phyloP scores from a whole-genome alignment of 2,329 filamentous ascomycete genomes.

The Venturia oleaginea region DNA sequence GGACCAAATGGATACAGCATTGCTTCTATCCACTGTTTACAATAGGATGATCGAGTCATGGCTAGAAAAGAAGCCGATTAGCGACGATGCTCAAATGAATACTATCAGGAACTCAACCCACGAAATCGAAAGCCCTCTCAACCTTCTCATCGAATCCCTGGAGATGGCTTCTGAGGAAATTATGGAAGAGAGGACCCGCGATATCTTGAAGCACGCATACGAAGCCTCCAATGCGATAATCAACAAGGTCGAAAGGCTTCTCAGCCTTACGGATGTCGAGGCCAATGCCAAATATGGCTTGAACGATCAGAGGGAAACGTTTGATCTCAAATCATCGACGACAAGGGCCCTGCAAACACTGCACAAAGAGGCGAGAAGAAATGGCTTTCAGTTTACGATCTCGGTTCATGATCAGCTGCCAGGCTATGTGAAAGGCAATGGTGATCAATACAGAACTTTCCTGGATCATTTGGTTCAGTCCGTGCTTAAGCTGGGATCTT shows the following conservation, averaged over 20 bases:
- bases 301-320: background rate
- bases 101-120: background rate
- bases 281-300: background rate
- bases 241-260: background rate
- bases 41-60: background rate
- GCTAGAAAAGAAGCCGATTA: background rate
- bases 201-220: background rate
- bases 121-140: background rate
- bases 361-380: background rate
- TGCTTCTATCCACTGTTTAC: background rate
- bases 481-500: background rate
- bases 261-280: background rate
- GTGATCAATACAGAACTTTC: background rate
- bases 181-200: background rate
- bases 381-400: background rate
- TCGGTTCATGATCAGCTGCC: background rate
- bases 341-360: background rate
- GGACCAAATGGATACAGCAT: conserved; percentile 3
- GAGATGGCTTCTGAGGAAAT: background rate
- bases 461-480: background rate
- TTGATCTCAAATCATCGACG: conserved; percentile 1
- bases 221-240: background rate
- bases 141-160: background rate
- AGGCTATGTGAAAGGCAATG: background rate
- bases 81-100: background rate